Conservation (phyloP, 2,329 filamentous ascomycete species). For the Cladosporium sp. region DNA sequence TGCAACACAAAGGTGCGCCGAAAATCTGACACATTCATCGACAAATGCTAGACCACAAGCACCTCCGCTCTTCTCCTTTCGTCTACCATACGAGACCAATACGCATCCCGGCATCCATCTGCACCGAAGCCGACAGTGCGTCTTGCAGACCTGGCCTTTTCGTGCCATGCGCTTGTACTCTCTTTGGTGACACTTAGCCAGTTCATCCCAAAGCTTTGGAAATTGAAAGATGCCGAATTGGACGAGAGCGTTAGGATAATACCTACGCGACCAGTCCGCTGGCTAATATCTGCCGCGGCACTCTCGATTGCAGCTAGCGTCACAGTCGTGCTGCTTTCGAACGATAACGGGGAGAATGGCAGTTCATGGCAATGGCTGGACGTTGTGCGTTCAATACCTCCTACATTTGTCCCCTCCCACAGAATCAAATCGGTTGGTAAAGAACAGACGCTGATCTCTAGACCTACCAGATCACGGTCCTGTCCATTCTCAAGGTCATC, state of each 20-base stretch:
- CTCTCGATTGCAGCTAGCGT: background rate
- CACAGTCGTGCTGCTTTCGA: background rate
- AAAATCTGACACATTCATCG: background rate
- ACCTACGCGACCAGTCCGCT: background rate
- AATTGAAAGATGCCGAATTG: slow-evolving; percentile 47
- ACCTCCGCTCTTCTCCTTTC: background rate
- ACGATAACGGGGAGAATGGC: background rate
- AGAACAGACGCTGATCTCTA: background rate
- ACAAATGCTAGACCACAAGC: background rate
- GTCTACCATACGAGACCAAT: background rate
- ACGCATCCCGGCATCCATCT: slow-evolving; percentile 23
- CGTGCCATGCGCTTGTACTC: slow-evolving; percentile 71
- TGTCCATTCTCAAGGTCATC: slow-evolving; percentile 84
- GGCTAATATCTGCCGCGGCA: background rate
- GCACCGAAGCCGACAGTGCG: slow-evolving; percentile 74
- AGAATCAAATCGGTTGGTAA: background rate
- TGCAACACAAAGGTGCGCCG: background rate
- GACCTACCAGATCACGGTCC: slow-evolving; percentile 52
- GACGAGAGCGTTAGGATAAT: background rate
- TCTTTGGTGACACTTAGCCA: slow-evolving; percentile 72
- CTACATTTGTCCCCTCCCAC: too few species aligned
- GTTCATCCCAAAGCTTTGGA: slow-evolving; percentile 69
- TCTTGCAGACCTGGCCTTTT: slow-evolving; percentile 87
- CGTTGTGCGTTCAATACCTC: background rate
- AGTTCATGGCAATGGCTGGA: background rate